Conservation (phyloP, 75 land plant genomes). For the Selaginella tamariscina region DNA sequence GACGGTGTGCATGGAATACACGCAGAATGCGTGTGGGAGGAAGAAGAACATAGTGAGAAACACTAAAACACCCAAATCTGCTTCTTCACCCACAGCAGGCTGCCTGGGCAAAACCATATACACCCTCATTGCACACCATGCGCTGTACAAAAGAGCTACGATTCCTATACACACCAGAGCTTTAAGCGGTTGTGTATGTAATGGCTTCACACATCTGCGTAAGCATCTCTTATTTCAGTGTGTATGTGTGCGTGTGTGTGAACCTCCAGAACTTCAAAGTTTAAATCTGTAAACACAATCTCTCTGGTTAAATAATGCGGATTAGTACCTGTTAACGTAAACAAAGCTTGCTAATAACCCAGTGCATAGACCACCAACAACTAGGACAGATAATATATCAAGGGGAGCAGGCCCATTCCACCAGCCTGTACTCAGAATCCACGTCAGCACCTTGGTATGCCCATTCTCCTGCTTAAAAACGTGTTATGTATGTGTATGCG, state of each 20-base stretch:
- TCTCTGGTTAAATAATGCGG: neutral
- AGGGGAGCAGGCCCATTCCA: conserved; percentile 45
- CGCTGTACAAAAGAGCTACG: conserved; percentile 43
- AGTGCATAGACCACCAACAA: conserved; percentile 44
- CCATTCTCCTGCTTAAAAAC: conserved; percentile 82
- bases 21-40: conserved; percentile 48
- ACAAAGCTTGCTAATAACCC: conserved; percentile 44
- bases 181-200: neutral
- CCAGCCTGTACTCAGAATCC: conserved; percentile 74
- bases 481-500: too few species aligned
- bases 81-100: conserved; percentile 73
- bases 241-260: too few species aligned
- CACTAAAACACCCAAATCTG: conserved; percentile 65
- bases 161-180: conserved; percentile 14
- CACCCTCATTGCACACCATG: conserved; percentile 63
- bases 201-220: neutral
- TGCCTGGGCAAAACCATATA: conserved; percentile 51
- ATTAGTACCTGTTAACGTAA: conserved; percentile 49
- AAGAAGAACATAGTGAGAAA: conserved; percentile 51
- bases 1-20: conserved; percentile 36
- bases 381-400: conserved; percentile 41
- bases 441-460: conserved; percentile 39
- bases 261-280: neutral
- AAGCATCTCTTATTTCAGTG: too few species aligned
- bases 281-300: conserved; percentile 3